Evolutionary conservation across 164 flowering plant genomes (phyloP).

Genomic region (Magnolia officinalis): DNA sequence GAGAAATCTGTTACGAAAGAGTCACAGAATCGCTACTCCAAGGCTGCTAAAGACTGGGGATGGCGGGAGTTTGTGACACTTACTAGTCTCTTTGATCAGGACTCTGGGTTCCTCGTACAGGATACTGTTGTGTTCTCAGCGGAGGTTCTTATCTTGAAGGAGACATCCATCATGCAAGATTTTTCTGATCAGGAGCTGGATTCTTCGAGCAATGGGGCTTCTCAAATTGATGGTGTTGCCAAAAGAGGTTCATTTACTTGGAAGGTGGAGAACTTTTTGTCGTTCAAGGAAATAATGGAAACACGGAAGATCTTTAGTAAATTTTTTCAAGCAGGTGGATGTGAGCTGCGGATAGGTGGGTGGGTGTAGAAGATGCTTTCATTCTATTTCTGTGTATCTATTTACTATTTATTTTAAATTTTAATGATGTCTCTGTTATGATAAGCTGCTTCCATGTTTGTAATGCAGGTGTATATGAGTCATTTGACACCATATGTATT

Average conservation of each 20-base stretch:
- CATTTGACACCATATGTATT: constrained; percentile 94
- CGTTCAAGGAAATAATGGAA: constrained; percentile 97
- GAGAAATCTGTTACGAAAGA: constrained; percentile 93
- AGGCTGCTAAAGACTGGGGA: constrained; percentile 99
- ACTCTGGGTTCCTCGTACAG: constrained; percentile 91
- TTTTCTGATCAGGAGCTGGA: constrained; percentile 51
- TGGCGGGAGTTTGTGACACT: constrained; percentile 99
- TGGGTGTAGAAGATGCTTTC: constrained; percentile 7
- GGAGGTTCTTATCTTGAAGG: constrained; percentile 95
- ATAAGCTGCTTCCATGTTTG: constrained; percentile 2
- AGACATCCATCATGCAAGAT: constrained; percentile 71
- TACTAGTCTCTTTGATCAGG: constrained; percentile 95
- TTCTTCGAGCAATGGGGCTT: constrained; percentile 22
- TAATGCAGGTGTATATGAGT: constrained; percentile 82
- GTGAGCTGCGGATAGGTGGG: constrained; percentile 98
- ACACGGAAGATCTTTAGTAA: constrained; percentile 95
- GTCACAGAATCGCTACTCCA: constrained; percentile 95
- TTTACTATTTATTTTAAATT: not conserved
- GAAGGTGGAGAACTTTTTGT: constrained; percentile 94
- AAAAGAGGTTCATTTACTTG: constrained; percentile 82
- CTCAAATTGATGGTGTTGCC: constrained; percentile 38
- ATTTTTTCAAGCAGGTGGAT: constrained; percentile 96
- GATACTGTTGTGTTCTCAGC: constrained; percentile 92
- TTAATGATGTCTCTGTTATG: not conserved
- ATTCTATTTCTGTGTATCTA: not conserved